A percentile compares a stretch with the other conserved stretches of the same genome.
phyloP scores from a whole-genome alignment of 805 yeast genomes.

The Schizosaccharomyces octosporus region DNA sequence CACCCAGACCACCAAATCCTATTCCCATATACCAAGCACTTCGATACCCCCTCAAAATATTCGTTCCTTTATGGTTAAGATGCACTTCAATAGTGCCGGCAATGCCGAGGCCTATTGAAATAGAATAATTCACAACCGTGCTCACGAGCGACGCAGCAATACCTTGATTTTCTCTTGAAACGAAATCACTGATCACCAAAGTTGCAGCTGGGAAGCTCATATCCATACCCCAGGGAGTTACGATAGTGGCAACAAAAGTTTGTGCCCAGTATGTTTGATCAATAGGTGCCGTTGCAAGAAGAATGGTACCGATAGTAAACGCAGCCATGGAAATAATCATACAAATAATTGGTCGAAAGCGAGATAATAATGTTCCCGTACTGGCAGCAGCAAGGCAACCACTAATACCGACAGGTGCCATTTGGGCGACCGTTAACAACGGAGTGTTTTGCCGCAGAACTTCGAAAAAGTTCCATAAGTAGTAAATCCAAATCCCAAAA shows the following conservation, averaged over 20 bases:
- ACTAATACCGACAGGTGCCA: slow-evolving; percentile 22
- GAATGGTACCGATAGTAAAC: slow-evolving; percentile 28
- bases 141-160: slow-evolving; percentile 53
- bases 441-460: slow-evolving; percentile 27
- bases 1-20: slow-evolving; percentile 33
- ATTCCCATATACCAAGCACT: slow-evolving; percentile 35
- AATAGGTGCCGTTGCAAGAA: slow-evolving; percentile 32
- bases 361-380: slow-evolving; percentile 24
- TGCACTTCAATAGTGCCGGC: slow-evolving; percentile 41
- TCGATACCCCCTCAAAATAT: slow-evolving; percentile 24
- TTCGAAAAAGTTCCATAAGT: slow-evolving; percentile 27
- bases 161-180: slow-evolving; percentile 46
- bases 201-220: slow-evolving; percentile 55
- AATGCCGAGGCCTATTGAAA: slow-evolving; percentile 43
- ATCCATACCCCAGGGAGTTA: slow-evolving; percentile 55
- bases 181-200: slow-evolving; percentile 19
- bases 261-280: slow-evolving; percentile 35
- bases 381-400: slow-evolving; percentile 33
- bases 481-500: slow-evolving; percentile 51
- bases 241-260: slow-evolving; percentile 28
- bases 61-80: slow-evolving; percentile 12
- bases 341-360: slow-evolving; percentile 25
- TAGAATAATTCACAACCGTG: slow-evolving; percentile 49
- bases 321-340: slow-evolving; percentile 27
- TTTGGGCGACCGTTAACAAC: slow-evolving; percentile 23